Evolutionary conservation across 257 asterid genomes (phyloP), one percentile per base, ranked within the genome.

Genomic region (Solanum acaule): DNA sequence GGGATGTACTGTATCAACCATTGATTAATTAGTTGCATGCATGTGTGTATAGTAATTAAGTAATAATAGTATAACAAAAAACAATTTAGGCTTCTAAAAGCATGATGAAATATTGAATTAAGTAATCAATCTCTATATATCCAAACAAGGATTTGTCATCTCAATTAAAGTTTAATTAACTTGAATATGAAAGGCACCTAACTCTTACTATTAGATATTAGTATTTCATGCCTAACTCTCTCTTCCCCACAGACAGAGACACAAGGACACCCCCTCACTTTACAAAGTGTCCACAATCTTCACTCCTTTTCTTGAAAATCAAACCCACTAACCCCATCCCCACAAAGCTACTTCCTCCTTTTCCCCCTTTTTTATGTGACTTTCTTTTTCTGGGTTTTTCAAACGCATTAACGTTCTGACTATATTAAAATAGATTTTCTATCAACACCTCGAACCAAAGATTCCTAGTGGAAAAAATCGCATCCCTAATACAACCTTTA

Each of bases 151-250:
- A 79, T 44, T 79, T 79, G 85, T 27, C 27, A 46, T 16, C 20
- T 81, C 40, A 85, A 85, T 46, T 37, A 85, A 37, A 79, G 38
- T 25, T 65, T 46, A 84, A 63, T 65, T 37, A 25, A 38, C 87
- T 40, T 67, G 87, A 85, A 27, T 16, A 40, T 15, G 40, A 85
- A 85, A 85, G 59, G 40, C 79, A 67, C 87, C 87, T 73, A 65
- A 85, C 81, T 65, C 65, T 44, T 16, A 70, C 23, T 72, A 49
- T 49, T 49, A 49, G 22, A 49, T 49, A 49, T 16, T 49, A 85
- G 18, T 27, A 27, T 38, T 85, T 22, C 65, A 67, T 38, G 78
- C 87, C 87, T 71, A 29, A 37, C 68, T 85, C 38, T 85, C n/a
- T 81, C 65, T 16, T 46, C 86, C 42, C 42, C 42, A 81, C 86